A percentile compares a stretch with the other conserved stretches of the same genome.
Conservation (phyloP, 768 basidiomycete genomes). For the Agaricus sinodeliciosus region DNA sequence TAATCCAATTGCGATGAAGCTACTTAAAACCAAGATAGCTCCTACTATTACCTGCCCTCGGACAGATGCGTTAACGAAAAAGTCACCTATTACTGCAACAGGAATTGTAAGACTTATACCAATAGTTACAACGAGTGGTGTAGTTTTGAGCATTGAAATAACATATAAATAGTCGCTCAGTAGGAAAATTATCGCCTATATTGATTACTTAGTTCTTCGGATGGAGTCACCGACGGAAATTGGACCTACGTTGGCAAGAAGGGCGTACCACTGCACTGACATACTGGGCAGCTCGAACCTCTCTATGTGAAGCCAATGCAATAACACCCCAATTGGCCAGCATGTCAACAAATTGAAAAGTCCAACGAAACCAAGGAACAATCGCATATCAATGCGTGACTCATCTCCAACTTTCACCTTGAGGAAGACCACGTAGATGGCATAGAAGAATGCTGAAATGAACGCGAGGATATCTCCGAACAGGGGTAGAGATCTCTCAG, state of each 20-base stretch:
- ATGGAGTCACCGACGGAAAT: neutral
- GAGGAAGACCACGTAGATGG: constrained; percentile 80
- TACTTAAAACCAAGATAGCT: constrained; percentile 66
- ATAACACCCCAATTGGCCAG: constrained; percentile 72
- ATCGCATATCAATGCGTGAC: constrained; percentile 84
- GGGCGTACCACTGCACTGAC: constrained; percentile 27
- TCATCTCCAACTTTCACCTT: constrained; percentile 82
- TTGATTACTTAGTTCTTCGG: neutral
- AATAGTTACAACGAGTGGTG: constrained; percentile 89
- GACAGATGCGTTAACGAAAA: constrained; percentile 25
- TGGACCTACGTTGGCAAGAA: constrained; percentile 33
- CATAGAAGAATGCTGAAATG: constrained; percentile 80
- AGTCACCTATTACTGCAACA: constrained; percentile 79
- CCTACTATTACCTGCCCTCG: constrained; percentile 57
- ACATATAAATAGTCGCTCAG: constrained; percentile 84
- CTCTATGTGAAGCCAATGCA: constrained; percentile 71
- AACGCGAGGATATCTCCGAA: constrained; percentile 79
- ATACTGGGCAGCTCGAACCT: constrained; percentile 61
- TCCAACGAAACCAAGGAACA: constrained; percentile 93
- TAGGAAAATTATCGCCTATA: constrained; percentile 75
- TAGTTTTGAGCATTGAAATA: constrained; percentile 93
- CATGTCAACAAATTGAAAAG: constrained; percentile 71
- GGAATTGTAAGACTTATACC: constrained; percentile 94
- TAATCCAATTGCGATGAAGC: constrained; percentile 46
- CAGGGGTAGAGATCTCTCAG: constrained; percentile 17